Evolutionary conservation across 768 basidiomycete species (phyloP).

Genomic region (Collybiopsis confluens): DNA sequence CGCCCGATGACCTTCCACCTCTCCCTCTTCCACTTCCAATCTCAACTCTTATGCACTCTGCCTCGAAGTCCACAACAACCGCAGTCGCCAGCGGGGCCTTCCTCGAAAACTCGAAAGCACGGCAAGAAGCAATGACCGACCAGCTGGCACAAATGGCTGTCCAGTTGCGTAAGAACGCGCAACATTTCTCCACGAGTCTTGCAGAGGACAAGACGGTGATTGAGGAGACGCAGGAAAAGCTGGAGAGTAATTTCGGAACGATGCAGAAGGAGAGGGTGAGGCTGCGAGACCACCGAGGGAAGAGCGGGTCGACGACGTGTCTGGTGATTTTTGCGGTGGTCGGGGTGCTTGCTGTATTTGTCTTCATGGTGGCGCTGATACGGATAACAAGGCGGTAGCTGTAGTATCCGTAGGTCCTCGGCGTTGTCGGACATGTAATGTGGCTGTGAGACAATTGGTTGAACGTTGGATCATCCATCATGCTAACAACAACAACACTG

Average conservation of each 20-base stretch:
- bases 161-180: constrained; percentile 79
- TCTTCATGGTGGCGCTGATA: constrained; percentile 71
- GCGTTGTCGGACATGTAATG: no score
- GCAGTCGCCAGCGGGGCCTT: constrained; percentile 21
- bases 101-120: constrained; percentile 46
- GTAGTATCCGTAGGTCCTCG: constrained; percentile 12
- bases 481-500: no score
- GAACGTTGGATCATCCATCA: no score
- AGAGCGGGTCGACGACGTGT: constrained; percentile 71
- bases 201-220: constrained; percentile 73
- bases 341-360: constrained; percentile 63
- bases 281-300: constrained; percentile 57
- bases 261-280: constrained; percentile 65
- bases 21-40: constrained; percentile 25
- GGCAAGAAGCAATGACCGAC: constrained; percentile 71
- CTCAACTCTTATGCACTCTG: constrained; percentile 28
- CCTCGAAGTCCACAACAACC: constrained; percentile 20
- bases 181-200: constrained; percentile 71
- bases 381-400: constrained; percentile 39
- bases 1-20: constrained; percentile 27
- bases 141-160: constrained; percentile 84
- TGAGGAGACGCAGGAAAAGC: constrained; percentile 59
- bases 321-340: constrained; percentile 59
- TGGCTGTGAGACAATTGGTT: no score
- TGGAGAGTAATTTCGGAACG: constrained; percentile 67